Evolutionary conservation across 306 rosid species (phyloP), one percentile per base, ranked within the genome.

Genomic region (Vicia faba): DNA sequence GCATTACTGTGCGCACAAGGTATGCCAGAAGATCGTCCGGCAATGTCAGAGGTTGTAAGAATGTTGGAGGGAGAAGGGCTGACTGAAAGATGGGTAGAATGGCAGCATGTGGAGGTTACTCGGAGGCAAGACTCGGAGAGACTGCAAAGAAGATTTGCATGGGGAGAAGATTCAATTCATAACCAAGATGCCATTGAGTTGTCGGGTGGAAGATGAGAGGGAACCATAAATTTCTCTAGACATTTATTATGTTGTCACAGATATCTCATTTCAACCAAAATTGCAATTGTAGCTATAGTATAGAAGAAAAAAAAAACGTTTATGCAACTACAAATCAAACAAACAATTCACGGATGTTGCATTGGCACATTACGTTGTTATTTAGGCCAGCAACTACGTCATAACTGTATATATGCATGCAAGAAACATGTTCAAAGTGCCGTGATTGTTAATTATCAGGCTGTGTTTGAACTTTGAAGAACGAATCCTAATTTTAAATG

Each of bases 31-130:
- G 96, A 85, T 23, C 92, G 98, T 10, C 98, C 96, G 0, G 83
- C 85, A 19, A 92, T 92, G 98, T 89, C 98, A 3, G 91, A 92
- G 63, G 96, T 92, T 15, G 96, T 92, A 39, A 81, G 96, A 69
- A 92, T 92, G 98, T 71, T 92, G 7, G 98, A 92, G 73, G 98
- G 96, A 68, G 96, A 92, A 78, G 97, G 97, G 49, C 88, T 91
- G 14, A 86, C 97, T 7, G 87, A 91, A 85, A 77, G 92, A 72
- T 92, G 98, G 98, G 95, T 87, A 64, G 92, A 87, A 67, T 92
- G 98, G 98, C 92, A 84, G 80, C 75, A 73, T 26, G 79, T 78
- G 56, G 95, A 92, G 81, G 87, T 92, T 41, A 73, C 71, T 56
- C 88, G 87, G 5, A 82, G 89, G 78, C 87, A 85, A 64, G 95